Evolutionary conservation across 2,329 filamentous ascomycete genomes (phyloP).

Genomic region (Colletotrichum spaethianum): DNA sequence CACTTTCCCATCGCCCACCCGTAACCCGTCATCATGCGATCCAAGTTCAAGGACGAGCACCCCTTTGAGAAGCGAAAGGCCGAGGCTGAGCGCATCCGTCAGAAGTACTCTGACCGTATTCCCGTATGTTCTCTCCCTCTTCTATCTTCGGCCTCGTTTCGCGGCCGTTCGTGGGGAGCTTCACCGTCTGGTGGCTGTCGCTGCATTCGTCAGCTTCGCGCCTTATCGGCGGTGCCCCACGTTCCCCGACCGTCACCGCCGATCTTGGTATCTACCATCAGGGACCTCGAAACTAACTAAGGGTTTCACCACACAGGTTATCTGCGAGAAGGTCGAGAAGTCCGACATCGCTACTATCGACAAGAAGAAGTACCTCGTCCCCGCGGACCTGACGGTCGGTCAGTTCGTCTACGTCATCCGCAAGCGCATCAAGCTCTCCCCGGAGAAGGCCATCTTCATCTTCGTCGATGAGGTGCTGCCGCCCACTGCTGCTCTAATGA

Average conservation of each 20-base stretch:
- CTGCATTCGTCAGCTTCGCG: conserved; percentile 30
- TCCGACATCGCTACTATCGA: conserved; percentile 99
- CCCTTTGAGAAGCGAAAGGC: conserved; percentile 99
- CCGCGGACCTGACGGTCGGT: conserved; percentile 96
- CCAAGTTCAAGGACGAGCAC: conserved; percentile 99
- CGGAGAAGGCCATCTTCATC: conserved; percentile 99
- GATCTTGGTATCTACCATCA: conserved; percentile 16
- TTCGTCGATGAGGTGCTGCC: conserved; percentile 99
- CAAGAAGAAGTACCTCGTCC: conserved; percentile 99
- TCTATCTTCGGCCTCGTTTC: neutral
- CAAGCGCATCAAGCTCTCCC: conserved; percentile 99
- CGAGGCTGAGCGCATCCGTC: conserved; percentile 98
- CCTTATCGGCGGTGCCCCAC: conserved; percentile 34
- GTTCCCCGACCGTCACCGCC: conserved; percentile 39
- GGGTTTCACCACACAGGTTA: conserved; percentile 74
- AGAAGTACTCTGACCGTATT: conserved; percentile 99
- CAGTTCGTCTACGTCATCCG: conserved; percentile 99
- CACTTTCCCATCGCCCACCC: conserved; percentile 40
- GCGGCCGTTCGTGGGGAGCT: neutral
- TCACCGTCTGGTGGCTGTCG: neutral
- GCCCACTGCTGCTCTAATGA: conserved; percentile 97
- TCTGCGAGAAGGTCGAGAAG: conserved; percentile 99
- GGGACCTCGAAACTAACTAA: conserved; percentile 43
- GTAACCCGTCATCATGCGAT: conserved; percentile 81
- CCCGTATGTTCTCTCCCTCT: conserved; percentile 74